Conservation (phyloP, 805 yeast species). For the Ogataea philodendri region DNA sequence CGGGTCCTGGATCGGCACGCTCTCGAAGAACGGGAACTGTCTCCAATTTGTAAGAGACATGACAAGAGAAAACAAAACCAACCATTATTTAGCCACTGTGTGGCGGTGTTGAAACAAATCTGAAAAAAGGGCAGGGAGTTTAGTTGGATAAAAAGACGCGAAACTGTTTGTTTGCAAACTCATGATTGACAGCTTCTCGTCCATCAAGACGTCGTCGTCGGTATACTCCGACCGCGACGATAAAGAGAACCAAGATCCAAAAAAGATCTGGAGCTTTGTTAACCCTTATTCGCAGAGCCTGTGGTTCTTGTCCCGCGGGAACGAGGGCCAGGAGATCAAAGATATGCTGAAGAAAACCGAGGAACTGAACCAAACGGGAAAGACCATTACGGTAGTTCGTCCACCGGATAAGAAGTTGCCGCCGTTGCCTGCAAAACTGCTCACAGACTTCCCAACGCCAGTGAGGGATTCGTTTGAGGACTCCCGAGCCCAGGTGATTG, state of each 20-base stretch:
- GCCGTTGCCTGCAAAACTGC: conserved; percentile 29
- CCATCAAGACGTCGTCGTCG: conserved; percentile 16
- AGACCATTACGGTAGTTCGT: too few species aligned
- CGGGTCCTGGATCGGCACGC: conserved; percentile 84
- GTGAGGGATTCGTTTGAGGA: conserved; percentile 1
- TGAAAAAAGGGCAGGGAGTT: conserved; percentile 10
- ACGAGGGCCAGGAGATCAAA: conserved; percentile 35
- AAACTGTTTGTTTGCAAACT: conserved; percentile 1
- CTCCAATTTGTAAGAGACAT: conserved; percentile 42
- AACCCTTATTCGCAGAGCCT: conserved; percentile 45
- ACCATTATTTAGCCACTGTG: neutral
- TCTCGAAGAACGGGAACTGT: conserved; percentile 84
- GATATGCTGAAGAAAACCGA: conserved; percentile 27
- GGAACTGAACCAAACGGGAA: too few species aligned
- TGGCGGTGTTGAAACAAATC: conserved; percentile 16
- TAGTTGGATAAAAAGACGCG: too few species aligned
- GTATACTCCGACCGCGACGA: conserved; percentile 16
- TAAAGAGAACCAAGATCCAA: conserved; percentile 1
- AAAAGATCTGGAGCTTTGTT: conserved; percentile 4
- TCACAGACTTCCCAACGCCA: conserved; percentile 25
- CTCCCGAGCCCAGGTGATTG: conserved; percentile 16
- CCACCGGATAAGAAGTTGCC: conserved; percentile 8
- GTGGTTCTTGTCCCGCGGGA: conserved; percentile 39
- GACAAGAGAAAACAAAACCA: conserved; percentile 1
- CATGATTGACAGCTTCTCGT: conserved; percentile 5